phyloP scores from a whole-genome alignment of 2,329 filamentous ascomycete species.

The Clarireedia monteithiana region DNA sequence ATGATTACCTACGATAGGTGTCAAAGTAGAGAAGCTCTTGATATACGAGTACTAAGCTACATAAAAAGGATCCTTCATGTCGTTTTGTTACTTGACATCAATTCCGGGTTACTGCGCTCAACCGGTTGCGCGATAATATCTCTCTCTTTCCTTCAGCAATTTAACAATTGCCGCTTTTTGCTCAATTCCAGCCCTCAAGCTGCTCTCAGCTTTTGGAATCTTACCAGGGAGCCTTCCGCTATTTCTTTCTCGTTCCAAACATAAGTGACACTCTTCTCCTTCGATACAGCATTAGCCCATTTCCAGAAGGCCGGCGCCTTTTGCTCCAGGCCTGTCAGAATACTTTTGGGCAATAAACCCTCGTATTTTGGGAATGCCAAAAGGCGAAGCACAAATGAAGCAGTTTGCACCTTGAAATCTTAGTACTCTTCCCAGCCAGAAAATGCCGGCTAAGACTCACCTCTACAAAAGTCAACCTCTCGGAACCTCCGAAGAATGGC shows the following conservation, averaged over 20 bases:
- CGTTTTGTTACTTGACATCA: not conserved
- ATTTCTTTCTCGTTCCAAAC: constrained; percentile 50
- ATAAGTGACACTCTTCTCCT: constrained; percentile 57
- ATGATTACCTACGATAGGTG: not conserved
- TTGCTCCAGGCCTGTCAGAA: constrained; percentile 40
- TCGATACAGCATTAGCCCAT: constrained; percentile 54
- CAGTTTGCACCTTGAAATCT: constrained; percentile 47
- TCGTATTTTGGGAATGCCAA: constrained; percentile 45
- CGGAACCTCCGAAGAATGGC: constrained; percentile 58
- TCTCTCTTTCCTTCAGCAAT: not conserved
- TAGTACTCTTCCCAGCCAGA: not conserved
- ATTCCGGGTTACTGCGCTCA: not conserved
- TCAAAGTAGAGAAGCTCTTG: too few relatives aligned
- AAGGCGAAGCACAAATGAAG: constrained; percentile 59
- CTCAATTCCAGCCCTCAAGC: not conserved
- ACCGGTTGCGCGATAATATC: not conserved
- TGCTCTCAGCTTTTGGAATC: constrained; percentile 13
- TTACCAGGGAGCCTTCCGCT: constrained; percentile 35
- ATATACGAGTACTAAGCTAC: too few relatives aligned
- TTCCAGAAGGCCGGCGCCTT: constrained; percentile 58
- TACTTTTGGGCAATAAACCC: constrained; percentile 42
- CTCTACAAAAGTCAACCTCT: constrained; percentile 65
- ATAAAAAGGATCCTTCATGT: too few relatives aligned
- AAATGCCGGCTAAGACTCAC: constrained; percentile 35
- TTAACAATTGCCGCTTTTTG: too few relatives aligned